Base-by-base conservation (phyloP, 768 basidiomycete species). In the Jaapia argillacea region DNA sequence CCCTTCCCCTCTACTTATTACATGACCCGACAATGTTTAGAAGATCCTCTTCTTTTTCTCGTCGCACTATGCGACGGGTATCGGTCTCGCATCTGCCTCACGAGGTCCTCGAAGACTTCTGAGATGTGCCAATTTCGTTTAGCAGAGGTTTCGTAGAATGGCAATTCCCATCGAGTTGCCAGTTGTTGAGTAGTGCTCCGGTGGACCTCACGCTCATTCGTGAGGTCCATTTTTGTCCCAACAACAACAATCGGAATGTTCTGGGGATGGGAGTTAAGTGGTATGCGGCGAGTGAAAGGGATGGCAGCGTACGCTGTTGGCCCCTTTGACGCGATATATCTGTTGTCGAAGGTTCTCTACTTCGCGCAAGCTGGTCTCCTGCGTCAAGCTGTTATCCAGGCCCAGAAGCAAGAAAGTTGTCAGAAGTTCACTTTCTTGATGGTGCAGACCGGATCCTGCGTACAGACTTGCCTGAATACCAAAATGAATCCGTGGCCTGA, bases 71-170 rank as follows among this genome's bases (percentile, higher is more conserved):
- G 71, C 28, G 64, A 53, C 14, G 84, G 83, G 57, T 80, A 85
- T 46, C 71, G 71, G 42, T 51, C 58, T 24, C 81, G 73, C 85
- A 89, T 85, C 52, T 84, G 85, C 48, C 72, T 71, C 38, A 86
- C 64, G 23, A 89, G 70, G 47, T 83, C 81, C 52, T 84, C 78
- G 56, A 90, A 90, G 14, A 83, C 85, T 28, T 86, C 84, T 6
- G 64, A 63, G 42, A 90, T 71, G 51, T 89, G 77, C 85, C 83
- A 86, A 54, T 88, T 79, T 38, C 75, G 70, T 59, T 89, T 90
- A 6, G 87, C 85, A n/a, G 85, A 88, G 2, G 87, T 90, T 63
- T 90, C 88, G 56, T 83, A 89, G 54, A 86, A 84, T 4, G 72
- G 83, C n/a, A 86, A 63, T 12, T 67, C 66, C 85, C 86, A 88